phyloP scores from a whole-genome alignment of 768 basidiomycete genomes.

The Gloeostereum incarnatum region DNA sequence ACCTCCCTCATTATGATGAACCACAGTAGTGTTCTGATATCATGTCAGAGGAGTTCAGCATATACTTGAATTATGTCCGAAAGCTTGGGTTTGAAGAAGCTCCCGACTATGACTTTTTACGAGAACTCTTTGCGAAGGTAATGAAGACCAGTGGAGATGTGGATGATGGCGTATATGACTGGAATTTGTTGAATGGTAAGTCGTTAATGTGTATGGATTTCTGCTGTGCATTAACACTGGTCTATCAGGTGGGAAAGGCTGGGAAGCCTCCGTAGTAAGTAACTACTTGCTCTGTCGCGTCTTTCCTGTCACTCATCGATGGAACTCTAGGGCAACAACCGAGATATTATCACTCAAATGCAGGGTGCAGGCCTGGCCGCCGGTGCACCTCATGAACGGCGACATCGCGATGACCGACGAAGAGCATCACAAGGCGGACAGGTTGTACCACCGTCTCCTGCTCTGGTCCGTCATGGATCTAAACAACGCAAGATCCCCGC shows the following conservation, averaged over 20 bases:
- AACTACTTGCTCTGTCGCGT: constrained; percentile 2
- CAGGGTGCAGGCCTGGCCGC: constrained; percentile 42
- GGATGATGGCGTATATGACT: constrained; percentile 94
- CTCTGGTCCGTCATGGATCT: constrained; percentile 68
- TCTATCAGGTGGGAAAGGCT: constrained; percentile 75
- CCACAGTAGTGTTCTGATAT: no score
- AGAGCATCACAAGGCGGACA: constrained; percentile 50
- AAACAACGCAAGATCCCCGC: constrained; percentile 59
- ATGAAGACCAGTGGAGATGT: constrained; percentile 85
- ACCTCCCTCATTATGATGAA: no score
- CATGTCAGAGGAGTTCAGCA: constrained; percentile 91
- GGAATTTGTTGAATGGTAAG: constrained; percentile 85
- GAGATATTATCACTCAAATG: constrained; percentile 55
- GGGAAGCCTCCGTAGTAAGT: constrained; percentile 78
- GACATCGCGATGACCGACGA: constrained; percentile 56
- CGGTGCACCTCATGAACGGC: constrained; percentile 46
- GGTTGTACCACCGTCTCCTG: constrained; percentile 66
- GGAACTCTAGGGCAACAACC: no score
- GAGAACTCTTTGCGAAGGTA: constrained; percentile 91
- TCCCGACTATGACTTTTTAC: constrained; percentile 96
- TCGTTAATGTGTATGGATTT: constrained; percentile 2
- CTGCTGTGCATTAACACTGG: constrained; percentile 1
- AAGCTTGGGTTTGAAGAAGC: constrained; percentile 99
- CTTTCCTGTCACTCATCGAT: no score
- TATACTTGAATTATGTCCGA: constrained; percentile 98